phyloP scores from a whole-genome alignment of 805 yeast genomes.

The Saccharomycodes ludwigii region DNA sequence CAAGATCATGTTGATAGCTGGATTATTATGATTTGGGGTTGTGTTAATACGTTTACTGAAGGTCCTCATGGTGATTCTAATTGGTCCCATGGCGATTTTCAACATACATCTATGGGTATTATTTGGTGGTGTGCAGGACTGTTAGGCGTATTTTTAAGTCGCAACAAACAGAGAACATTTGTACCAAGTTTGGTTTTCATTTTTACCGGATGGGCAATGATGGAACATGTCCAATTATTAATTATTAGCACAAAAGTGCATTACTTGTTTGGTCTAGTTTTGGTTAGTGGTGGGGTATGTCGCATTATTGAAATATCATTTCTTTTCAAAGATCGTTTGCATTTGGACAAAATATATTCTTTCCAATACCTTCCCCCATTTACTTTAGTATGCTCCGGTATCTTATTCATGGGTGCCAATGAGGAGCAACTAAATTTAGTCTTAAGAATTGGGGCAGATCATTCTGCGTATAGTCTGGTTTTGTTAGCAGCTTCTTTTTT shows the following conservation, averaged over 20 bases:
- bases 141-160: constrained; percentile 65
- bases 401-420: constrained; percentile 82
- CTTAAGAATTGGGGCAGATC: constrained; percentile 66
- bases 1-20: constrained; percentile 80
- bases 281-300: constrained; percentile 66
- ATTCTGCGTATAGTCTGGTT: constrained; percentile 67
- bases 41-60: constrained; percentile 89
- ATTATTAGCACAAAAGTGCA: constrained; percentile 79
- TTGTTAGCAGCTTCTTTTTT: constrained; percentile 63
- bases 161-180: constrained; percentile 56
- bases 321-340: constrained; percentile 50
- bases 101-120: constrained; percentile 93
- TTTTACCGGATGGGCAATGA: constrained; percentile 91
- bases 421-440: constrained; percentile 77
- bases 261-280: constrained; percentile 67
- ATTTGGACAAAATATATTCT: constrained; percentile 38
- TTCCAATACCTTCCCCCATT: constrained; percentile 86
- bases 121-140: constrained; percentile 95
- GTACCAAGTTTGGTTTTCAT: constrained; percentile 74
- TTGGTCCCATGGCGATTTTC: constrained; percentile 90
- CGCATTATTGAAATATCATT: constrained; percentile 74
- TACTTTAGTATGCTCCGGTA: constrained; percentile 64
- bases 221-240: constrained; percentile 71
- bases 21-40: constrained; percentile 81
- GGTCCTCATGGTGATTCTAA: constrained; percentile 85